phyloP scores from a whole-genome alignment of 495 filamentous ascomycete species.

The Astrocystis sublimbata region DNA sequence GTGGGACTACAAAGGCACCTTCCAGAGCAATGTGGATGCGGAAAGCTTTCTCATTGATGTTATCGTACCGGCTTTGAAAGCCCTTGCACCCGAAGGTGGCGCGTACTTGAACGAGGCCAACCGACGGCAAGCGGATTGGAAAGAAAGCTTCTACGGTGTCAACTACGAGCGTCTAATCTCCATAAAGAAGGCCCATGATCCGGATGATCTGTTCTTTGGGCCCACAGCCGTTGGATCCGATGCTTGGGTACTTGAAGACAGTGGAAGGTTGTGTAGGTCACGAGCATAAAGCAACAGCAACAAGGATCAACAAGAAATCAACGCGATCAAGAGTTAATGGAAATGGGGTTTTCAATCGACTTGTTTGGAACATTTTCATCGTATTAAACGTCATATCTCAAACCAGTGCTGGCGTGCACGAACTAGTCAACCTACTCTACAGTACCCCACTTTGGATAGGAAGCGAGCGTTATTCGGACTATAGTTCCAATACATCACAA shows the following conservation, averaged over 20 bases:
- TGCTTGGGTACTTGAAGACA: slow-evolving; percentile 23
- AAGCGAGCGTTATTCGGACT: too few species aligned
- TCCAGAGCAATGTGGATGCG: slow-evolving; percentile 27
- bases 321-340: background rate
- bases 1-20: slow-evolving; percentile 26
- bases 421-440: too few species aligned
- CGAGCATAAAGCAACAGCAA: too few species aligned
- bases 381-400: too few species aligned
- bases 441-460: too few species aligned
- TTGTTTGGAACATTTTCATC: too few species aligned
- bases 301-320: too few species aligned
- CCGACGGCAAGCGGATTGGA: slow-evolving; percentile 50
- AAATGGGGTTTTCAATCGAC: too few species aligned
- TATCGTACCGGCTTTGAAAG: slow-evolving; percentile 35
- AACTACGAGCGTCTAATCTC: slow-evolving; percentile 44
- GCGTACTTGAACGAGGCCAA: slow-evolving; percentile 55
- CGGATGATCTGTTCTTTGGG: slow-evolving; percentile 53
- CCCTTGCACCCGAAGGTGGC: slow-evolving; percentile 38
- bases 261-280: slow-evolving; percentile 36
- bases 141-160: slow-evolving; percentile 54
- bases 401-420: too few species aligned
- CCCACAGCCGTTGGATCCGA: slow-evolving; percentile 49
- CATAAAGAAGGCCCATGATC: slow-evolving; percentile 57
- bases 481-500: too few species aligned
- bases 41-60: slow-evolving; percentile 33